These are phyloP conservation scores for Chlorella ohadii DNA, from an alignment of 139 green algal species.

Conservation along the genomic window DNA sequence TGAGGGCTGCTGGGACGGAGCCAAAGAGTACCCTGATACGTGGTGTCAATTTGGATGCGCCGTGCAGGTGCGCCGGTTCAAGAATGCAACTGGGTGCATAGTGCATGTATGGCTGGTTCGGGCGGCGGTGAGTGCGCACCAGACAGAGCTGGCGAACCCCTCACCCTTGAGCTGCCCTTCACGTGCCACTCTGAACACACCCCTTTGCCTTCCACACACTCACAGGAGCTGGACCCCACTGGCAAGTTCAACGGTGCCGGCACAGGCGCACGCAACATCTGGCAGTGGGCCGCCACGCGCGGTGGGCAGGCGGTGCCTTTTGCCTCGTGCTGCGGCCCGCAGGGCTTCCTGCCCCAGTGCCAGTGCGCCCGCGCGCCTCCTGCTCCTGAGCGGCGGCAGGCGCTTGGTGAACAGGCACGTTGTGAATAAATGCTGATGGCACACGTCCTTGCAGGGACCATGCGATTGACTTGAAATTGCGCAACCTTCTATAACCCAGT, in stretches of 20 bases:
- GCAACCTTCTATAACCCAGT: too few relatives aligned
- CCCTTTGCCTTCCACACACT: not conserved
- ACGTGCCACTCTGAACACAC: not conserved
- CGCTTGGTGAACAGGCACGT: too few relatives aligned
- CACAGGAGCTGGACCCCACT: conserved; percentile 70
- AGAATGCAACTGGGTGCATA: too few relatives aligned
- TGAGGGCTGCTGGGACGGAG: conserved; percentile 58
- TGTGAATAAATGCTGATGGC: too few relatives aligned
- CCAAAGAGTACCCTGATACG: conserved; percentile 59
- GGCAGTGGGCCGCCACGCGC: conserved; percentile 65
- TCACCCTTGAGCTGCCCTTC: too few relatives aligned
- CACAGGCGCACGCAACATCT: conserved; percentile 47
- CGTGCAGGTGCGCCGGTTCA: conserved; percentile 46
- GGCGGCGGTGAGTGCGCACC: too few relatives aligned
- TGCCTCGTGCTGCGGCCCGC: conserved; percentile 35
- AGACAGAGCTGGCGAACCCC: too few relatives aligned
- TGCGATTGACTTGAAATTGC: too few relatives aligned
- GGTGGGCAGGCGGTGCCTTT: conserved; percentile 27
- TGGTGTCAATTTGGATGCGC: conserved; percentile 91
- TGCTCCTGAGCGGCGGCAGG: not conserved
- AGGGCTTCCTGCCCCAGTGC: conserved; percentile 58
- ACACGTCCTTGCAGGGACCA: too few relatives aligned
- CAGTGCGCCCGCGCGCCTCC: conserved; percentile 39
- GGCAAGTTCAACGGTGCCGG: conserved; percentile 68
- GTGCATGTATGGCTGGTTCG: too few relatives aligned